Percentiles rank a stretch among this genome's conserved stretches.
Conservation (phyloP, 2,329 filamentous ascomycete species). For the Coniochaeta sp. region DNA sequence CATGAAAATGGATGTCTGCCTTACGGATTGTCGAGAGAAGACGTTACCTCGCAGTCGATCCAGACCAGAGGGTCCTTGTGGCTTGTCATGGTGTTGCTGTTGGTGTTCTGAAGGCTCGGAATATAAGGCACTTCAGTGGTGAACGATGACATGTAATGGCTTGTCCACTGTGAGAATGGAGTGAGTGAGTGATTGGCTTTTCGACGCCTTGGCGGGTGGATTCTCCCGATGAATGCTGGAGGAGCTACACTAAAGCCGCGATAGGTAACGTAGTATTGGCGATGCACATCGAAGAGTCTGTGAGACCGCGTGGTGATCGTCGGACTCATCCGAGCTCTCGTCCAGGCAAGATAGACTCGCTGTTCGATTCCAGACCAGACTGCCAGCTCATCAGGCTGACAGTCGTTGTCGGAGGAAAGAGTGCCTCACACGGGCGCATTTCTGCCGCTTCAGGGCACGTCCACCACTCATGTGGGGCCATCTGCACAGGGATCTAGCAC, state of each 20-base stretch:
- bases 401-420: too few relatives aligned
- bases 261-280: neutral
- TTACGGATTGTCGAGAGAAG: neutral
- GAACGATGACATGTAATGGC: neutral
- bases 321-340: neutral
- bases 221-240: neutral
- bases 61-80: conserved; percentile 64
- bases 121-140: neutral
- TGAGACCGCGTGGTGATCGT: neutral
- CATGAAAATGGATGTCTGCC: too few relatives aligned
- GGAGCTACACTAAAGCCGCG: neutral
- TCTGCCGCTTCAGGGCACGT: too few relatives aligned
- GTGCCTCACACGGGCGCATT: too few relatives aligned
- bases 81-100: conserved; percentile 9
- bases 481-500: too few relatives aligned
- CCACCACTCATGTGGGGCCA: too few relatives aligned
- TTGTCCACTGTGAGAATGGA: neutral
- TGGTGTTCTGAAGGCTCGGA: neutral
- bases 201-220: neutral
- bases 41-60: conserved; percentile 63
- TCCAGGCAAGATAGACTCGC: neutral
- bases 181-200: neutral
- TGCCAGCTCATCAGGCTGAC: too few relatives aligned
- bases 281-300: neutral
- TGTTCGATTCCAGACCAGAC: too few relatives aligned